Base-by-base conservation (phyloP, 2,329 filamentous ascomycete genomes). In the Lachnellula occidentalis region DNA sequence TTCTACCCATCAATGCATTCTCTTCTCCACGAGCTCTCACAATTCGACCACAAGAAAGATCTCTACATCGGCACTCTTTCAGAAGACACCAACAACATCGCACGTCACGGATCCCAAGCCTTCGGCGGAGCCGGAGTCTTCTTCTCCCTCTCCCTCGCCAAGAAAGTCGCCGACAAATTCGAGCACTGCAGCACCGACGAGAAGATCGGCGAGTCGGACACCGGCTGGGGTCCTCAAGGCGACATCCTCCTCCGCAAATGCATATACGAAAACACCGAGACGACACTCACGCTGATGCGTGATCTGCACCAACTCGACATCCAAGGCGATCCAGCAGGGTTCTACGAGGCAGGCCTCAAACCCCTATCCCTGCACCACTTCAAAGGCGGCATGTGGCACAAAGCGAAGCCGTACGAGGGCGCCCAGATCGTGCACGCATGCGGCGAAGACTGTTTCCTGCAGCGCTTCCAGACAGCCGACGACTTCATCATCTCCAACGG, bases 201-300 rank as follows among this genome's bases (percentile, higher is more conserved):
- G 56, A 82, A 81, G 70, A 71, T 82, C 48, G 67, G 72, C 41
- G 77, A 82, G 62, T 73, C 79, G 17, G 76, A 82, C 67, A 77
- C 78, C 0, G 80, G 80, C 50, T 82, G 79, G 78, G 80, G 80
- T 2, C 76, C 79, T 5, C 66, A 68, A 58, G 66, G 66, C 14
- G 66, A 68, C 48, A 65, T 68, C 37, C 51, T 68, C 6, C 57
- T 68, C 11, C 57, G 65, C 42, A 67, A 66, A 55, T 68, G 66
- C 43, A 64, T 68, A 34, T 66, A 64, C 52, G 66, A 67, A 46
- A 55, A 68, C 47, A 68, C 65, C 6, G 65, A 68, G 45, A 59
- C 65, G 5, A 65, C 64, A 7, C 54, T 68, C 15, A 65, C 65
- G 6, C 51, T 67, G 45, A 57, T 68, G 5, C 59, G 61, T 2